Base-by-base conservation (phyloP, 176 grass and related monocot genomes). In the Aegilops speltoides region DNA sequence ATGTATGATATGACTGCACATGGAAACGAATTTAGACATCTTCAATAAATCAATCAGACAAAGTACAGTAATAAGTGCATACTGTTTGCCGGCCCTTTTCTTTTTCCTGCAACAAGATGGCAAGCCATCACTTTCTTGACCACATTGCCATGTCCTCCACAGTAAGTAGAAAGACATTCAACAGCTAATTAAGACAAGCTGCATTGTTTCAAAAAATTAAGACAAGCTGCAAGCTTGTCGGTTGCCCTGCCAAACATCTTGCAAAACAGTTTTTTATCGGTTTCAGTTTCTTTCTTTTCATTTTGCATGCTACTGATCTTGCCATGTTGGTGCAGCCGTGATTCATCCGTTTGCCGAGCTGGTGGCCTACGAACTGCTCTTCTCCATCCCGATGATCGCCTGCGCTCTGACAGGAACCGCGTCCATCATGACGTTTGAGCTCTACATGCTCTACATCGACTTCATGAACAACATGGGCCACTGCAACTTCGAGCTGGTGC, bases 391-490 rank as follows among this genome's bases (percentile, higher is more conserved):
- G 3, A 31, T 91, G 43, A 12, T 94, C 25, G 61, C 41, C n/a
- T 33, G 72, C 12, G 23, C 75, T 19, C 3, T 89, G 36, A 89
- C 81, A 2, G 57, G 93, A 22, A 85, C 81, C 12, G 68, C 56
- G 9, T 91, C 87, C 14, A 83, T 94, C 23, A 2, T 85, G 1
- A 12, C 31, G 4, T 17, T 80, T 15, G 3, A 87, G 17, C 36
- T 72, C 8, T 94, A 91, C 38, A 24, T 91, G 17, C 63, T 33
- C 36, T 94, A 91, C 71, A 82, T 91, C 50, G 93, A 94, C 38
- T 83, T 94, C 68, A 94, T 94, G 93, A 94, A 94, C 81, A 94
- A 94, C 76, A 85, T 94, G 89, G 92, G 92, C 0, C 92, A 94
- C 45, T 94, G 92, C 82, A 94, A 94, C 64, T 94, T 94, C 48